phyloP scores from a whole-genome alignment of 257 asterid species.

The Lycium barbarum region DNA sequence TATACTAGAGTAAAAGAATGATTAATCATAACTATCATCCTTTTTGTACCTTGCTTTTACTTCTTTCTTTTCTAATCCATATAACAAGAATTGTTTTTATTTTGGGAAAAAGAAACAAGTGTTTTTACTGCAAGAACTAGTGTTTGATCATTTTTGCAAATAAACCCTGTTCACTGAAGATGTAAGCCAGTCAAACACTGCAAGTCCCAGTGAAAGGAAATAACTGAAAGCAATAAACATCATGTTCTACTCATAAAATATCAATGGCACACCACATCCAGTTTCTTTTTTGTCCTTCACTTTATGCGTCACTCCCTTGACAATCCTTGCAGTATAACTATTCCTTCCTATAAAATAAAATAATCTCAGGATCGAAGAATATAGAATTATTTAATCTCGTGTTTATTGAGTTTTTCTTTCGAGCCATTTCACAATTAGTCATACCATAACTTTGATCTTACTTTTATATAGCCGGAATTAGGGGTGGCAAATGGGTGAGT shows the following conservation, averaged over 20 bases:
- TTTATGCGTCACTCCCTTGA: constrained; percentile 26
- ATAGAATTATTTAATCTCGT: not conserved
- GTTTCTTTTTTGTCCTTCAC: constrained; percentile 18
- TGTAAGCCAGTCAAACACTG: not conserved
- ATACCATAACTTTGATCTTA: not conserved
- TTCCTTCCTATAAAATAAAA: not conserved
- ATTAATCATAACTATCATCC: not conserved
- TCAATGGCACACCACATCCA: not conserved
- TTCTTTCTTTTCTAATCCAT: not conserved
- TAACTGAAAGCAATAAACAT: constrained; percentile 9
- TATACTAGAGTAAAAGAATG: not conserved
- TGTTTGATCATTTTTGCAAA: constrained; percentile 20
- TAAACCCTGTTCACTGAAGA: not conserved
- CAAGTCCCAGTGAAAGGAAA: constrained; percentile 2
- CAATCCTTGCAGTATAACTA: not conserved
- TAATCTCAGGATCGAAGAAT: too few relatives aligned
- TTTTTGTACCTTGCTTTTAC: not conserved
- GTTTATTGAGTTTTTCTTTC: not conserved
- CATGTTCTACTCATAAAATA: constrained; percentile 12
- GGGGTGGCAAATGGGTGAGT: too few relatives aligned
- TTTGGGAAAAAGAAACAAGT: not conserved
- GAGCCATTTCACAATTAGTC: not conserved
- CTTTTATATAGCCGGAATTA: not conserved
- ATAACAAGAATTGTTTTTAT: not conserved
- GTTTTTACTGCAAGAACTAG: not conserved